Conservation (phyloP, 2,329 filamentous ascomycete genomes). For the Magnaporthiopsis poae region DNA sequence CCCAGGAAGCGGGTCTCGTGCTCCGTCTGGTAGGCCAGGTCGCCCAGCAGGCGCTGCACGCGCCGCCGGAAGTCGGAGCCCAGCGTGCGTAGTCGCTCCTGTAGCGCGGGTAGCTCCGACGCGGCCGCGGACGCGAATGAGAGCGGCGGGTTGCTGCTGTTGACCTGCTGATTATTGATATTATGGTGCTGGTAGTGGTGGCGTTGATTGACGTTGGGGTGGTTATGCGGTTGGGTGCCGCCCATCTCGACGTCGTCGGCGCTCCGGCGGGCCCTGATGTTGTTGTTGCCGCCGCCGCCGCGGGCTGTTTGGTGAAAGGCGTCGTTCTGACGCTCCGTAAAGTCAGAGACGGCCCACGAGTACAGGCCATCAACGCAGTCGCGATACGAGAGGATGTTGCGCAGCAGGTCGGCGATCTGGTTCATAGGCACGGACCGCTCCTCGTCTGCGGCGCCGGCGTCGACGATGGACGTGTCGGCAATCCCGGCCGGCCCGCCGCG, state of each 20-base stretch:
- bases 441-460: constrained; percentile 36
- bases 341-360: constrained; percentile 88
- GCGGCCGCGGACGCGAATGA: constrained; percentile 46
- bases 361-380: constrained; percentile 91
- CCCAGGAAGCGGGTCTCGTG: constrained; percentile 91
- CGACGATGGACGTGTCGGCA: constrained; percentile 28
- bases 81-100: constrained; percentile 62
- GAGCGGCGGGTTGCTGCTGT: constrained; percentile 3
- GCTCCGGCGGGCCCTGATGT: neutral
- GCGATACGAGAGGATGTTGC: constrained; percentile 86
- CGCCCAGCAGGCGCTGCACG: constrained; percentile 74
- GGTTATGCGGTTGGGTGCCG: neutral
- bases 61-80: constrained; percentile 66
- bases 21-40: constrained; percentile 85
- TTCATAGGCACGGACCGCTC: constrained; percentile 71
- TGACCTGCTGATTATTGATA: constrained; percentile 15
- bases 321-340: constrained; percentile 78
- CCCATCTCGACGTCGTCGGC: constrained; percentile 6
- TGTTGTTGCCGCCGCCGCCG: constrained; percentile 4
- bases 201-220: constrained; percentile 41
- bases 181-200: constrained; percentile 9
- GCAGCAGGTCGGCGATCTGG: constrained; percentile 84
- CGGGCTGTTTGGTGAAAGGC: constrained; percentile 26
- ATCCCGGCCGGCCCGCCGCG: constrained; percentile 25
- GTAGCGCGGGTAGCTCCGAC: constrained; percentile 61